Evolutionary conservation across 768 basidiomycete species (phyloP).

Genomic region (Phlebiopsis flavidoalba): DNA sequence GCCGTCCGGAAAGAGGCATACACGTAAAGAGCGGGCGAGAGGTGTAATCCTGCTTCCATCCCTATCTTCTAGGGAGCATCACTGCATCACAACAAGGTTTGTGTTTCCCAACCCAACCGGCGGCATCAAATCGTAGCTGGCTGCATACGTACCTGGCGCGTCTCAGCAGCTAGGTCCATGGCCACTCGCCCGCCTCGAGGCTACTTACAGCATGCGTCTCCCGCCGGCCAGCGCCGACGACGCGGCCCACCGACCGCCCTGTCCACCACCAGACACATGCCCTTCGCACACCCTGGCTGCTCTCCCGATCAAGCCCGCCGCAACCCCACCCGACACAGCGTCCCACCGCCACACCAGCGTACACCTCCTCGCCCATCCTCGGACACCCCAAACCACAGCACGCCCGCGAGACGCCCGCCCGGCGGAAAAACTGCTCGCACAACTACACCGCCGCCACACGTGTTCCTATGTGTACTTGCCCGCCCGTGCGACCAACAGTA

Average conservation of each 20-base stretch:
- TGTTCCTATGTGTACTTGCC: slow-evolving; percentile 62
- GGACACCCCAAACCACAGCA: slow-evolving; percentile 47
- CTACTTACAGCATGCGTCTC: not conserved
- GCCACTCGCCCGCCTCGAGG: not conserved
- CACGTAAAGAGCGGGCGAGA: not conserved
- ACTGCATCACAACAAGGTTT: not conserved
- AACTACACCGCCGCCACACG: too few species aligned
- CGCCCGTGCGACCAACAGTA: slow-evolving; percentile 56
- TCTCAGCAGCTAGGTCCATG: not conserved
- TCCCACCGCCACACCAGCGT: slow-evolving; percentile 45
- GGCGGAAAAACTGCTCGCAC: slow-evolving; percentile 50
- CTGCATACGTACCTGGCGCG: not conserved
- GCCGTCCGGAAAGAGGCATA: not conserved
- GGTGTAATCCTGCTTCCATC: not conserved
- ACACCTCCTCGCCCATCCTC: slow-evolving; percentile 34
- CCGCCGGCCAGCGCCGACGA: not conserved
- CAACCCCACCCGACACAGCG: slow-evolving; percentile 34
- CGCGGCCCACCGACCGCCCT: slow-evolving; percentile 42
- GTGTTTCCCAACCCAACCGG: not conserved
- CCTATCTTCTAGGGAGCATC: slow-evolving; percentile 1
- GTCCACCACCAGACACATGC: slow-evolving; percentile 61
- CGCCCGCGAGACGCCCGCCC: slow-evolving; percentile 27
- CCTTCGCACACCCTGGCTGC: slow-evolving; percentile 44
- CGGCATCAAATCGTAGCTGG: not conserved
- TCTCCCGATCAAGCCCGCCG: slow-evolving; percentile 39